Conservation (phyloP, 1,284 basidiomycete genomes). For the Mycosarcoma mackinlayi region DNA sequence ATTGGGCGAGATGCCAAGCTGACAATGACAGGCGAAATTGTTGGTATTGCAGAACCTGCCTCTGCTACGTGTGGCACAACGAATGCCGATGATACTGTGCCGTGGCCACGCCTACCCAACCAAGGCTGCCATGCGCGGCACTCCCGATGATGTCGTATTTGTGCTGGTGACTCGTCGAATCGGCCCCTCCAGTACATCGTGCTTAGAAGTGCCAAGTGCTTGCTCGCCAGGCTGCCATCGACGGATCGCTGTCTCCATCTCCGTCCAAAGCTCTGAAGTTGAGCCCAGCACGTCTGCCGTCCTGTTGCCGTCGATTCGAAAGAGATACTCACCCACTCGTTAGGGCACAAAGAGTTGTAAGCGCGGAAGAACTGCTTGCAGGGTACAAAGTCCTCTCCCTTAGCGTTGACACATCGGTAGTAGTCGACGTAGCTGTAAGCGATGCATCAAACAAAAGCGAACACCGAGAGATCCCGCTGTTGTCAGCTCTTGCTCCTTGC, state of each 20-base stretch:
- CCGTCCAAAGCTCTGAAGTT: no score
- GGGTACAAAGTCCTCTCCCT: conserved; percentile 95
- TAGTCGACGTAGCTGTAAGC: conserved; percentile 76
- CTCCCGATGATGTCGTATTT: no score
- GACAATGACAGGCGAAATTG: no score
- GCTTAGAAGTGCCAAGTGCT: background rate
- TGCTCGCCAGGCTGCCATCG: background rate
- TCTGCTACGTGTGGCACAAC: no score
- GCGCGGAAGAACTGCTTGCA: conserved; percentile 99
- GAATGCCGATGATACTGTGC: no score
- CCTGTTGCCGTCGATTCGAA: background rate
- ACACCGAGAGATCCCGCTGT: background rate
- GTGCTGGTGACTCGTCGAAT: background rate
- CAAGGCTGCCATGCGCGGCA: no score
- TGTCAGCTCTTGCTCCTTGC: background rate
- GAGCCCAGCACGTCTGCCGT: no score
- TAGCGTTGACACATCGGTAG: conserved; percentile 95
- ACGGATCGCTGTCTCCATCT: no score
- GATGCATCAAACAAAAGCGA: background rate
- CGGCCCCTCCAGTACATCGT: background rate
- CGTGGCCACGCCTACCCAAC: no score
- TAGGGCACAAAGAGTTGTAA: conserved; percentile 97
- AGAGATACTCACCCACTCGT: conserved; percentile 65
- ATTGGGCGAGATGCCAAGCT: no score
- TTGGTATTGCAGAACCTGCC: no score